These are phyloP conservation scores for Globisporangium apiculatum DNA, from an alignment of 352 stramenopile species.

Conservation along the genomic window DNA sequence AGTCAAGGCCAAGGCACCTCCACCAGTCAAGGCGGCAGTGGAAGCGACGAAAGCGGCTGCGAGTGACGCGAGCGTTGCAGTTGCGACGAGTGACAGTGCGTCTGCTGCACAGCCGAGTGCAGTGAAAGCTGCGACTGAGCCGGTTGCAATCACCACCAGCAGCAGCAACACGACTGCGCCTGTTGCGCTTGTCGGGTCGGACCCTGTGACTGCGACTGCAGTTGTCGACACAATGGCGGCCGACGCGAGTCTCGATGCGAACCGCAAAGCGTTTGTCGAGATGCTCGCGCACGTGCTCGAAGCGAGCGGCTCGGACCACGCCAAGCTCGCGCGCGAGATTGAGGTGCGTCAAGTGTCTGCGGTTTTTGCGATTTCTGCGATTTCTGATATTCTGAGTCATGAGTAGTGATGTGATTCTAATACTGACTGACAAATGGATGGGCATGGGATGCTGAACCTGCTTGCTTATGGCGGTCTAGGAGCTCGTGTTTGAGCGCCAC, in stretches of 20 bases:
- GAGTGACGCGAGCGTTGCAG: not conserved
- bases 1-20: not conserved
- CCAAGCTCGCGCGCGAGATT: slow-evolving; percentile 56
- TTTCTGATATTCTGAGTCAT: too few relatives aligned
- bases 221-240: slow-evolving; percentile 11
- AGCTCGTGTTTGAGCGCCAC: slow-evolving; percentile 71
- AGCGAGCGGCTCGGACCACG: slow-evolving; percentile 24
- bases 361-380: not conserved
- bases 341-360: slow-evolving; percentile 26
- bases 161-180: not conserved
- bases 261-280: slow-evolving; percentile 48
- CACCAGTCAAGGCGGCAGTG: not conserved
- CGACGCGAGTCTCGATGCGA: slow-evolving; percentile 44
- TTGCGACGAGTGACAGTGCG: too few relatives aligned
- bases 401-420: too few relatives aligned
- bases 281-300: slow-evolving; percentile 64
- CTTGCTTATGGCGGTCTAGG: slow-evolving; percentile 15
- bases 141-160: not conserved
- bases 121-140: too few relatives aligned
- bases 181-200: not conserved
- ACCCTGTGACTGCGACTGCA: not conserved
- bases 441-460: not conserved
- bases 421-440: too few relatives aligned
- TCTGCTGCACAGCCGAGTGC: too few relatives aligned
- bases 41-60: not conserved